These are phyloP conservation scores for Fabrea salina DNA, from an alignment of 169 alveolate genomes.

Conservation along the genomic window DNA sequence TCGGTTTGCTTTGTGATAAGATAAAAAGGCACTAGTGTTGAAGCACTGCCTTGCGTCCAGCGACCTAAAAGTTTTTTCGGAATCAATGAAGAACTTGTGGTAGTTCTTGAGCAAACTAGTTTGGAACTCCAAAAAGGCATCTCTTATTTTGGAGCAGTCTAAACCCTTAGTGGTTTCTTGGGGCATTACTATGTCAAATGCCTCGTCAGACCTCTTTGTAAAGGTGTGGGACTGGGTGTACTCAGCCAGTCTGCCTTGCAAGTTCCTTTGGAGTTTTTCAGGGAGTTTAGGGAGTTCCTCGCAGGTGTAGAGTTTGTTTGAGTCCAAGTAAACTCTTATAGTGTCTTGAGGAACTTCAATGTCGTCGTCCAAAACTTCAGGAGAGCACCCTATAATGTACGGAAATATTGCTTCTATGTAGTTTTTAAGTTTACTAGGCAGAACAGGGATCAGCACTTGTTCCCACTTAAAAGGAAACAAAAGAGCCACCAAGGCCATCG, in stretches of 20 bases:
- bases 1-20: slow-evolving; percentile 42
- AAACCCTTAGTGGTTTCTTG: slow-evolving; percentile 5
- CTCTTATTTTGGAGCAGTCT: slow-evolving; percentile 48
- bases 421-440: slow-evolving; percentile 42
- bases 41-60: slow-evolving; percentile 56
- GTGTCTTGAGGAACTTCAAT: slow-evolving; percentile 34
- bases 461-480: slow-evolving; percentile 58
- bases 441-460: slow-evolving; percentile 48
- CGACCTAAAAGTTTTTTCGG: slow-evolving; percentile 38
- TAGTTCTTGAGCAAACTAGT: slow-evolving; percentile 43
- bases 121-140: slow-evolving; percentile 56
- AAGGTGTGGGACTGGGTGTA: background rate
- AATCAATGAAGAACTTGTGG: slow-evolving; percentile 42
- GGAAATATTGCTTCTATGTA: slow-evolving; percentile 55
- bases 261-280: background rate
- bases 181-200: background rate
- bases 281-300: slow-evolving; percentile 10
- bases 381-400: slow-evolving; percentile 50
- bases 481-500: slow-evolving; percentile 42
- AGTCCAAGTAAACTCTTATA: slow-evolving; percentile 22
- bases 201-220: slow-evolving; percentile 6
- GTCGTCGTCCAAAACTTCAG: slow-evolving; percentile 8
- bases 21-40: slow-evolving; percentile 37
- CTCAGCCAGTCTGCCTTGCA: background rate
- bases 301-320: background rate